Base-by-base conservation (phyloP, 2,329 filamentous ascomycete species). In the Paraphaeosphaeria minitans region DNA sequence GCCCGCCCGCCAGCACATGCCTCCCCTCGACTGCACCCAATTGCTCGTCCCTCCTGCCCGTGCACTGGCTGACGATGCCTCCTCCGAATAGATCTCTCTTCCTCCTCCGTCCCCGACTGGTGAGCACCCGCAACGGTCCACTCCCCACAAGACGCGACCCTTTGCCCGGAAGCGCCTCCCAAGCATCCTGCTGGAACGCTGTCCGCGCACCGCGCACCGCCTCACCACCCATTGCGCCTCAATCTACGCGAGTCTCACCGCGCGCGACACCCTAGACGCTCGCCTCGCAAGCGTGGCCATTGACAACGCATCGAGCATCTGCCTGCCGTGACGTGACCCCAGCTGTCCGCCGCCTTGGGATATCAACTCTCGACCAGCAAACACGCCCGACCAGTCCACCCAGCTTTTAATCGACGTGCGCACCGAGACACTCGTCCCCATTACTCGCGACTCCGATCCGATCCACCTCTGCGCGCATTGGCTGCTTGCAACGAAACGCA, bases 251-350 rank as follows among this genome's bases (percentile, higher is more conserved):
- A 70, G 66, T 66, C 71, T 67, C 63, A 62, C 59, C 67, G 68
- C 73, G 71, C 72, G 60, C 67, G 50, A 62, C 29, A 31, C 56
- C 66, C 65, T 66, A 64, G 63, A 58, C 66, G 63, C 61, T 67
- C 73, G 68, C 72, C 73, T 74, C 72, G 71, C 69, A 74, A 74
- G 73, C 71, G 70, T 74, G 72, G 74, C 74, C 75, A 78, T 77
- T 78, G 75, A 77, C 75, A 78, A 73, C 75, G 70, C 75, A 78
- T 78, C 75, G 72, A 75, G 66, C 75, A 74, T 73, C 72, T 65
- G 66, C 62, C 66, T 72, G 66, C 66, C 63, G 70, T 72, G 69
- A 75, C 73, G 72, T 76, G 74, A 76, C 69, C 61, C 69, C 62
- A 70, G 60, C 67, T 65, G 59, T 65, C 62, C 66, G 65, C 61